Base-by-base conservation (phyloP, 2,329 filamentous ascomycete species). In the Curvularia verruculosa region DNA sequence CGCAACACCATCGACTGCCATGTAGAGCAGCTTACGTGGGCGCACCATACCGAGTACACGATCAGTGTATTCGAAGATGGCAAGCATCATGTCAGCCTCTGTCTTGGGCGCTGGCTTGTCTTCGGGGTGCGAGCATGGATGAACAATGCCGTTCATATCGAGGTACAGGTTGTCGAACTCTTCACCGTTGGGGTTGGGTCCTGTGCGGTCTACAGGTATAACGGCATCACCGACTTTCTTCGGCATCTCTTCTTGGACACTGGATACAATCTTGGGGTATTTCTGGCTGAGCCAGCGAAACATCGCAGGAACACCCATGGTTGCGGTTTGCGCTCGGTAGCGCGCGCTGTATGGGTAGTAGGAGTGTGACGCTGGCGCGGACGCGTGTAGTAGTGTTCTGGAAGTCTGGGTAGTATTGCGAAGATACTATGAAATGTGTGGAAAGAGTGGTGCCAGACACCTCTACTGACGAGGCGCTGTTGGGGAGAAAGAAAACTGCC, bases 91-190 rank as follows among this genome's bases (percentile, higher is more conserved):
- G 80, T 98, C 95, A 76, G 96, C 92, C 80, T 99, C 95, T 59
- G 95, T 94, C 71, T 89, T 90, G 10, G 95, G 95, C 3, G 95
- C 87, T 1, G 95, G 92, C 61, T 87, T 87, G 72, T 98, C 94
- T 77, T 99, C 95, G 0, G 95, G 95, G 79, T 99, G 95, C 45
- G 94, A 96, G 80, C 95, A 99, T 29, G 96, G 96, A 81, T 99
- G 95, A 36, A 99, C 95, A 66, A 99, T 99, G 75, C 95, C 96
- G 78, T 99, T 99, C 94, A 99, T 98, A 73, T 99, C 95, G 62
- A 99, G 86, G 74, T 99, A 99, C 5, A 99, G 83, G 72, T 99
- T 99, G 80, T 99, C 94, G 72, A 96, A 91, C 77, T 99, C 95
- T 79, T 98, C 94, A 75, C 92, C 92, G 79, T 99, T 99, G 2